phyloP scores from a whole-genome alignment of 352 stramenopile genomes.

The Phytopythium cucurbitacearum region DNA sequence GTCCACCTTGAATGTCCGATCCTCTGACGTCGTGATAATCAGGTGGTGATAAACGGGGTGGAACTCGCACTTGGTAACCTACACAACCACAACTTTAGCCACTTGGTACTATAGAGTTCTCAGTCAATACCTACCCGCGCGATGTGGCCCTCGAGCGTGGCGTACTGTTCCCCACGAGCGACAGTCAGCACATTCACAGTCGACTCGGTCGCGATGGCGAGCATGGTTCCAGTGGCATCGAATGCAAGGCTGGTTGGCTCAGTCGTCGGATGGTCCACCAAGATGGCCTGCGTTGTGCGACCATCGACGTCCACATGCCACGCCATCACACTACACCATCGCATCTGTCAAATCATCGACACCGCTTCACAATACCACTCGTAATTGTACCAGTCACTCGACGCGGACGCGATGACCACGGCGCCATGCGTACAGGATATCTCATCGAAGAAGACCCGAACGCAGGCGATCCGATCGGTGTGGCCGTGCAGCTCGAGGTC shows the following conservation, averaged over 20 bases:
- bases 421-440: neutral
- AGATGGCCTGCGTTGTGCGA: slow-evolving; percentile 23
- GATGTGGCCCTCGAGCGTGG: slow-evolving; percentile 70
- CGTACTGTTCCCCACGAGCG: slow-evolving; percentile 43
- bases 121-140: slow-evolving; percentile 28
- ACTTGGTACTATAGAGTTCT: neutral
- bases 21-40: slow-evolving; percentile 71
- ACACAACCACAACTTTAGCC: neutral
- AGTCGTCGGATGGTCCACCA: slow-evolving; percentile 33
- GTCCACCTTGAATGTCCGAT: slow-evolving; percentile 78
- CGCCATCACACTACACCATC: slow-evolving; percentile 43
- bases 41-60: slow-evolving; percentile 63
- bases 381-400: slow-evolving; percentile 47
- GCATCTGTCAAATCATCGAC: slow-evolving; percentile 1
- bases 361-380: neutral
- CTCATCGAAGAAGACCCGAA: slow-evolving; percentile 21
- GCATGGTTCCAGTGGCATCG: slow-evolving; percentile 54
- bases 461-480: slow-evolving; percentile 29
- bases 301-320: slow-evolving; percentile 40
- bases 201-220: slow-evolving; percentile 44
- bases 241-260: slow-evolving; percentile 55
- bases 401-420: slow-evolving; percentile 52
- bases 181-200: slow-evolving; percentile 58
- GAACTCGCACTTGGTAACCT: slow-evolving; percentile 76
- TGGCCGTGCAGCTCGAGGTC: slow-evolving; percentile 58